Evolutionary conservation across 2,329 filamentous ascomycete genomes (phyloP).

Genomic region (Neonectria punicea): DNA sequence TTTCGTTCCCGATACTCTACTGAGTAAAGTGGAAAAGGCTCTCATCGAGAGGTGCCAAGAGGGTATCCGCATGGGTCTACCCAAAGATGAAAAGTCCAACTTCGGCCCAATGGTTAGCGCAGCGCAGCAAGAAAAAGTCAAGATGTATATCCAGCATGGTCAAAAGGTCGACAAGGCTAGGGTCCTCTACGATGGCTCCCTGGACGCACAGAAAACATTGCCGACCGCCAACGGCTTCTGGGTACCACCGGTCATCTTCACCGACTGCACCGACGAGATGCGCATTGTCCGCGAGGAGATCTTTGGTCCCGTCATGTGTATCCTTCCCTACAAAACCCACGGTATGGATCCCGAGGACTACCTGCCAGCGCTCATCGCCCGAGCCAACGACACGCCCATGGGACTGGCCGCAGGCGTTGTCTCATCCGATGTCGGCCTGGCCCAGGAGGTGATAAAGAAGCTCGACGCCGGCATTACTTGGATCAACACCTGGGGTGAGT

Average conservation of each 20-base stretch:
- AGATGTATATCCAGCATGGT: constrained; percentile 80
- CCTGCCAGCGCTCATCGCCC: constrained; percentile 74
- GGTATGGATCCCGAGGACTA: constrained; percentile 46
- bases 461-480: constrained; percentile 89
- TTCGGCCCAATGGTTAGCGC: constrained; percentile 85
- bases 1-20: constrained; percentile 76
- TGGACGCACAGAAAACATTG: constrained; percentile 62
- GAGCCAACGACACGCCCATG: constrained; percentile 81
- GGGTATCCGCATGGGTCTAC: constrained; percentile 80
- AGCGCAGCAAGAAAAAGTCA: constrained; percentile 80
- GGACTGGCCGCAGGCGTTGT: constrained; percentile 89
- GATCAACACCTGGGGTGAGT: constrained; percentile 95
- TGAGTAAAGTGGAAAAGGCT: constrained; percentile 73
- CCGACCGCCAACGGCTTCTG: constrained; percentile 76
- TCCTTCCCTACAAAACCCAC: constrained; percentile 74
- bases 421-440: constrained; percentile 77
- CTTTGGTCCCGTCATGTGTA: constrained; percentile 87
- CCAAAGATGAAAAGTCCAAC: constrained; percentile 79
- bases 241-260: constrained; percentile 86
- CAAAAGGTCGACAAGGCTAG: constrained; percentile 77
- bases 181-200: constrained; percentile 76
- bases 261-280: constrained; percentile 86
- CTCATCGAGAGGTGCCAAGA: constrained; percentile 64
- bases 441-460: constrained; percentile 75
- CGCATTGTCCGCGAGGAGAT: constrained; percentile 84